Evolutionary conservation across 495 filamentous ascomycete genomes (phyloP).

Genomic region (Penicillium turbatum): DNA sequence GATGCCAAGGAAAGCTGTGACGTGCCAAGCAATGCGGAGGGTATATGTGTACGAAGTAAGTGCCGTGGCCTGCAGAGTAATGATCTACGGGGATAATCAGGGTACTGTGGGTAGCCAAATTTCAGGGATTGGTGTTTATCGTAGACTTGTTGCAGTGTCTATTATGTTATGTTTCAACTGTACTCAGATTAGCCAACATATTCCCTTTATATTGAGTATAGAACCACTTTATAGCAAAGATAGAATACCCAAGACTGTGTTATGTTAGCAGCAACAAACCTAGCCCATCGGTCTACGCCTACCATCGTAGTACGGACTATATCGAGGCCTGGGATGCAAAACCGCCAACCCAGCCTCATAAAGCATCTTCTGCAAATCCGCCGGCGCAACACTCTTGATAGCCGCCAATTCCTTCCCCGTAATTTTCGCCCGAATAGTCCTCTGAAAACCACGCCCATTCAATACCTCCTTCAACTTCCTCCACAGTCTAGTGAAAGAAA

Average conservation of each 20-base stretch:
- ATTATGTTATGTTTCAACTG: no score
- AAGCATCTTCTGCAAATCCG: neutral
- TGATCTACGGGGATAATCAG: conserved; percentile 11
- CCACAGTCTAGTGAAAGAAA: neutral
- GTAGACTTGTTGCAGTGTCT: no score
- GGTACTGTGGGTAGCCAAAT: no score
- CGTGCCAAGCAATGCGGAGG: conserved; percentile 13
- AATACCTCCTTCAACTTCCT: neutral
- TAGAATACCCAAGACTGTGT: no score
- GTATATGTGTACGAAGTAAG: neutral
- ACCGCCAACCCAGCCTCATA: neutral
- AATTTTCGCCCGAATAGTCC: neutral
- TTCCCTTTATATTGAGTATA: no score
- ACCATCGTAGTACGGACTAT: neutral
- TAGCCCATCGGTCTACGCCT: neutral
- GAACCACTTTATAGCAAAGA: no score
- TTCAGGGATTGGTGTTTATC: no score
- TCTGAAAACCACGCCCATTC: neutral
- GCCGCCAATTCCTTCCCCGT: neutral
- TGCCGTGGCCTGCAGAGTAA: conserved; percentile 21
- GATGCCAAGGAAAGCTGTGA: conserved; percentile 14
- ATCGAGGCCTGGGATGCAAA: neutral
- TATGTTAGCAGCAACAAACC: no score
- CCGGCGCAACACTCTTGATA: conserved; percentile 1
- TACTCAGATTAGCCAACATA: no score